A percentile compares a stretch with the other conserved stretches of the same genome.
Conservation (phyloP, 306 rosid genomes). For the Prunus fruticosa region DNA sequence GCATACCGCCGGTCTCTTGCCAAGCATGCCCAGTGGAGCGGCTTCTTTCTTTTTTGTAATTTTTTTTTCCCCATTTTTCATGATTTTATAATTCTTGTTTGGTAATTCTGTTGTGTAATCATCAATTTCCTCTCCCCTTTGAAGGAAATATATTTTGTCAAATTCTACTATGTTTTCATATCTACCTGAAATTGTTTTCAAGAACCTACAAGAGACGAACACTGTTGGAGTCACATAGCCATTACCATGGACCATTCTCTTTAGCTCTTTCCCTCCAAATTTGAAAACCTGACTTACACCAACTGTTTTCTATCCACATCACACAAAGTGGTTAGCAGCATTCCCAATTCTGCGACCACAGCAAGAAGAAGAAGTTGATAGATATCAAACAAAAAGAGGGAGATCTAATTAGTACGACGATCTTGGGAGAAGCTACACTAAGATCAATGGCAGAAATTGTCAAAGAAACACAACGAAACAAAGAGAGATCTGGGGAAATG, state of each 20-base stretch:
- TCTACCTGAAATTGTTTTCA: background rate
- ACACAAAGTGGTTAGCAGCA: background rate
- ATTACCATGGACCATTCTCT: background rate
- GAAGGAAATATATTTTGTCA: too few species aligned
- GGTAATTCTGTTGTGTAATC: too few species aligned
- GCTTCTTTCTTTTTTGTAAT: too few species aligned
- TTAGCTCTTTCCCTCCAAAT: slow-evolving; percentile 6
- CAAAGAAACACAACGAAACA: background rate
- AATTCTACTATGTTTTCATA: too few species aligned
- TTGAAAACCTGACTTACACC: background rate
- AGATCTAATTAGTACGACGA: background rate
- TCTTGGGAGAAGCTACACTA: background rate
- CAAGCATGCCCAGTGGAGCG: too few species aligned
- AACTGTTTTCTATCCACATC: background rate
- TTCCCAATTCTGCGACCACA: background rate
- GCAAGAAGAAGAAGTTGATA: background rate
- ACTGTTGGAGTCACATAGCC: background rate
- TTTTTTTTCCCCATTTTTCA: too few species aligned
- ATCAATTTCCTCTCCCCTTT: too few species aligned
- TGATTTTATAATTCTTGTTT: too few species aligned
- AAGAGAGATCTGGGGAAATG: background rate
- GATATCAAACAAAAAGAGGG: background rate
- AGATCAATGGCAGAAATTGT: background rate
- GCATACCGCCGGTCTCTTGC: too few species aligned
- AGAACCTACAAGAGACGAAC: background rate